Conservation (phyloP, 2,329 filamentous ascomycete genomes). For the Coniochaeta sp. region DNA sequence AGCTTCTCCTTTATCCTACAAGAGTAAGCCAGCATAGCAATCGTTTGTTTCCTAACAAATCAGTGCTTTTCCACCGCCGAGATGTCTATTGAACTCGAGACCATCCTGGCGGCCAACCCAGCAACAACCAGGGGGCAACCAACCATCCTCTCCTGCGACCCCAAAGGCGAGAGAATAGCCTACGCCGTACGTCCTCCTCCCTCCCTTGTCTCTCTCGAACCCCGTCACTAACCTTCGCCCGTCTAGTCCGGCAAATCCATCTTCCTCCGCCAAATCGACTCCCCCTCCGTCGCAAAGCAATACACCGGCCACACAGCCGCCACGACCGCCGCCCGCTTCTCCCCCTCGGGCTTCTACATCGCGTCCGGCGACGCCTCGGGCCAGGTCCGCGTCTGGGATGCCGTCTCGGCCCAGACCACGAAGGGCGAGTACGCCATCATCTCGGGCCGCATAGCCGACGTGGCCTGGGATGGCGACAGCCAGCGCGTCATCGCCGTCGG, state of each 20-base stretch:
- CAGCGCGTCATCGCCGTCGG: constrained; percentile 95
- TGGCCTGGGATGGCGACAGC: constrained; percentile 96
- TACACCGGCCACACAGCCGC: constrained; percentile 86
- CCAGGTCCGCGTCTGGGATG: constrained; percentile 86
- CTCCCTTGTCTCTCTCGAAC: background rate
- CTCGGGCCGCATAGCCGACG: constrained; percentile 88
- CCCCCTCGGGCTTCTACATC: constrained; percentile 90
- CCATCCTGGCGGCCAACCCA: constrained; percentile 80
- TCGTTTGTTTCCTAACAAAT: background rate
- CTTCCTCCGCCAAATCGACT: constrained; percentile 90
- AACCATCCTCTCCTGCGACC: constrained; percentile 79
- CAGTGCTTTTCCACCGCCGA: background rate
- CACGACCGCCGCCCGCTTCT: constrained; percentile 89
- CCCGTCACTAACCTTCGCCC: background rate
- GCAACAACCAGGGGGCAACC: constrained; percentile 78
- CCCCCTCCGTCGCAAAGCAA: constrained; percentile 76
- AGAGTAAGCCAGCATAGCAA: background rate
- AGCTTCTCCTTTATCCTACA: background rate
- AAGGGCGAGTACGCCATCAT: constrained; percentile 95
- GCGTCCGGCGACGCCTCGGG: constrained; percentile 86
- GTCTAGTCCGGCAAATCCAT: constrained; percentile 86
- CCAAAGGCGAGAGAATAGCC: constrained; percentile 84
- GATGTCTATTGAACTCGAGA: constrained; percentile 51
- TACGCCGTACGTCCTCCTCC: constrained; percentile 63
- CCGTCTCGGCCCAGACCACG: constrained; percentile 73